Percentiles rank a stretch among this genome's conserved stretches.
Conservation (phyloP, 2,329 filamentous ascomycete genomes). For the Alternaria novae-zelandiae region DNA sequence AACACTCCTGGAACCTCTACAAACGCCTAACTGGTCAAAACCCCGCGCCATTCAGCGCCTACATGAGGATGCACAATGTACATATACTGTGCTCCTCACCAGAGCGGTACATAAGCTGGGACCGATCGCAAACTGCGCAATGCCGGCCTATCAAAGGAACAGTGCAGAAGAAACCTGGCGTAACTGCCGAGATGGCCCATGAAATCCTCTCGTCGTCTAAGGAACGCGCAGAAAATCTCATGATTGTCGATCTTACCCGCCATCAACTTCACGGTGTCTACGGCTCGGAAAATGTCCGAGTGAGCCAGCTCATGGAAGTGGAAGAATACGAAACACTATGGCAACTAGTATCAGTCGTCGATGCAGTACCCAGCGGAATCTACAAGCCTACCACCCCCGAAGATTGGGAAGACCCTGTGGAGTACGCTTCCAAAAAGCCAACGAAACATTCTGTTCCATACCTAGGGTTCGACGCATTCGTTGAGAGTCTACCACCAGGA, state of each 20-base stretch:
- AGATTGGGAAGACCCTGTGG: constrained; percentile 40
- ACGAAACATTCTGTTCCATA: constrained; percentile 21
- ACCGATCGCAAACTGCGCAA: constrained; percentile 66
- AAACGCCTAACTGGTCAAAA: constrained; percentile 72
- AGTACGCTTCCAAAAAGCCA: constrained; percentile 22
- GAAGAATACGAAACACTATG: constrained; percentile 92
- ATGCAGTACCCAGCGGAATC: constrained; percentile 58
- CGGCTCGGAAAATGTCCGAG: constrained; percentile 73
- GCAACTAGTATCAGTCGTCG: constrained; percentile 88
- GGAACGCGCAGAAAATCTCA: constrained; percentile 93
- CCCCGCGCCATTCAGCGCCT: constrained; percentile 85
- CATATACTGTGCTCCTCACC: constrained; percentile 85
- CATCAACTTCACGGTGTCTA: constrained; percentile 90
- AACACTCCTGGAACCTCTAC: constrained; percentile 71
- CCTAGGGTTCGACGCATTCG: constrained; percentile 77
- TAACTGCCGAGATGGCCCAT: constrained; percentile 75
- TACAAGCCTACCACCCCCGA: constrained; percentile 36
- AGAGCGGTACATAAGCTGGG: constrained; percentile 83
- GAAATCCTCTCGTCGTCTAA: constrained; percentile 79
- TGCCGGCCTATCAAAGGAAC: constrained; percentile 98
- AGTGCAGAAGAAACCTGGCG: constrained; percentile 74
- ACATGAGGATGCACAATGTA: constrained; percentile 66
- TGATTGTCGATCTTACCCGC: constrained; percentile 97
- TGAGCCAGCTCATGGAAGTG: constrained; percentile 80
- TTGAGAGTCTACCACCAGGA: constrained; percentile 81